Conservation (phyloP, 352 stramenopile species). For the Discostella stelligera region DNA sequence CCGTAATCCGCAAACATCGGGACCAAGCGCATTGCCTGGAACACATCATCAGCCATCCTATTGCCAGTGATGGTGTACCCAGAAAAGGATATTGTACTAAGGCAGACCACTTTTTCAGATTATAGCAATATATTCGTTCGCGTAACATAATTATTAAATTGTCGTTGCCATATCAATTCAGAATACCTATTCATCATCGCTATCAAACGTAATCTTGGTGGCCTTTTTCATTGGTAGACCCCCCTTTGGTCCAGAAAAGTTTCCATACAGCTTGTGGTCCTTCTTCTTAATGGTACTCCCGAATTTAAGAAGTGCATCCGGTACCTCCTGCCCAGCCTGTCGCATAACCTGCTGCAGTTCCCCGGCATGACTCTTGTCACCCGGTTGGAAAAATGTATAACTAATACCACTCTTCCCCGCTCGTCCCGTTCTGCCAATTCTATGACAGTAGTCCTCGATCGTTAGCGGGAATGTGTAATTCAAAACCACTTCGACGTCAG, state of each 20-base stretch:
- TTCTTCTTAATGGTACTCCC: slow-evolving; percentile 99
- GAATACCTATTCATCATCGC: slow-evolving; percentile 26
- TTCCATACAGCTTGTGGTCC: slow-evolving; percentile 98
- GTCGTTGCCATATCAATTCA: neutral
- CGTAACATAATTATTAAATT: too few relatives aligned
- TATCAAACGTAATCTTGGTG: slow-evolving; percentile 95
- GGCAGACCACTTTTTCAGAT: too few relatives aligned
- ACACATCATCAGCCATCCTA: too few relatives aligned
- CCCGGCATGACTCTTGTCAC: slow-evolving; percentile 94
- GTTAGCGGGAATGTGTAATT: slow-evolving; percentile 97
- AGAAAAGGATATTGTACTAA: too few relatives aligned
- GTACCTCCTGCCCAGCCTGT: slow-evolving; percentile 91
- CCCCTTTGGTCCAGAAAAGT: slow-evolving; percentile 90
- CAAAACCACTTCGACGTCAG: slow-evolving; percentile 94
- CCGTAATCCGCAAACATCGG: too few relatives aligned
- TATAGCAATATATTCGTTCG: too few relatives aligned
- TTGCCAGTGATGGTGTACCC: too few relatives aligned
- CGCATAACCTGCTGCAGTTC: slow-evolving; percentile 95
- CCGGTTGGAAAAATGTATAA: slow-evolving; percentile 97
- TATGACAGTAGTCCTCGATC: slow-evolving; percentile 97
- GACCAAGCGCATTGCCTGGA: too few relatives aligned
- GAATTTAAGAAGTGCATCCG: slow-evolving; percentile 94
- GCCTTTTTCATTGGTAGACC: slow-evolving; percentile 92
- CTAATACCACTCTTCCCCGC: slow-evolving; percentile 92
- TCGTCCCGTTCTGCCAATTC: slow-evolving; percentile 92